Evolutionary conservation across 2,329 filamentous ascomycete species (phyloP).

Genomic region (Fusarium hainanense): DNA sequence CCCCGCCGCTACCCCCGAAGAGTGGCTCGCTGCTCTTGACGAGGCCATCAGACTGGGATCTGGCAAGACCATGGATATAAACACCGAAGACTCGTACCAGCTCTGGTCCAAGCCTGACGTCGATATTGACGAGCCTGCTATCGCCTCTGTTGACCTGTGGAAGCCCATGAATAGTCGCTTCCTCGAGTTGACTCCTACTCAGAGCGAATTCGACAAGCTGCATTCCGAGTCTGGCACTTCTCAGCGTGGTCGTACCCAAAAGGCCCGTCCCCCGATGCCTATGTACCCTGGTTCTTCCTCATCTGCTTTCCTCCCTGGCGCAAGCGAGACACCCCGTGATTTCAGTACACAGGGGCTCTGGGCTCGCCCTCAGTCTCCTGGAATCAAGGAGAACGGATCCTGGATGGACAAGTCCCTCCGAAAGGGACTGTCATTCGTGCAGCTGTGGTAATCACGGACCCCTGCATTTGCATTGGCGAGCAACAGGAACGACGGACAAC

Average conservation of each 20-base stretch:
- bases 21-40: conserved; percentile 56
- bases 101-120: conserved; percentile 42
- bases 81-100: conserved; percentile 28
- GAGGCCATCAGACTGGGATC: conserved; percentile 37
- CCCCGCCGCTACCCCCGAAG: conserved; percentile 43
- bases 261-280: conserved; percentile 39
- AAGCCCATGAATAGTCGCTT: conserved; percentile 37
- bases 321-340: conserved; percentile 43
- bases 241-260: conserved; percentile 34
- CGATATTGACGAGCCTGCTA: conserved; percentile 5
- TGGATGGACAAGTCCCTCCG: conserved; percentile 44
- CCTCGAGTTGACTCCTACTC: conserved; percentile 35
- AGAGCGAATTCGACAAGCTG: conserved; percentile 34
- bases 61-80: conserved; percentile 24
- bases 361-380: conserved; percentile 30
- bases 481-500: conserved; percentile 7
- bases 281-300: conserved; percentile 35
- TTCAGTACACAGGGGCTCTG: conserved; percentile 44
- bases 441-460: conserved; percentile 32
- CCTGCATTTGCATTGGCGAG: conserved; percentile 11
- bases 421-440: conserved; percentile 38
- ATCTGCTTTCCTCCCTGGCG: conserved; percentile 41
- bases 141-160: conserved; percentile 38
- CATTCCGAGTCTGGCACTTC: conserved; percentile 39
- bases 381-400: conserved; percentile 31